These are phyloP conservation scores for Teratosphaeria nubilosa DNA, from an alignment of 2,329 filamentous ascomycete species.

Conservation along the genomic window DNA sequence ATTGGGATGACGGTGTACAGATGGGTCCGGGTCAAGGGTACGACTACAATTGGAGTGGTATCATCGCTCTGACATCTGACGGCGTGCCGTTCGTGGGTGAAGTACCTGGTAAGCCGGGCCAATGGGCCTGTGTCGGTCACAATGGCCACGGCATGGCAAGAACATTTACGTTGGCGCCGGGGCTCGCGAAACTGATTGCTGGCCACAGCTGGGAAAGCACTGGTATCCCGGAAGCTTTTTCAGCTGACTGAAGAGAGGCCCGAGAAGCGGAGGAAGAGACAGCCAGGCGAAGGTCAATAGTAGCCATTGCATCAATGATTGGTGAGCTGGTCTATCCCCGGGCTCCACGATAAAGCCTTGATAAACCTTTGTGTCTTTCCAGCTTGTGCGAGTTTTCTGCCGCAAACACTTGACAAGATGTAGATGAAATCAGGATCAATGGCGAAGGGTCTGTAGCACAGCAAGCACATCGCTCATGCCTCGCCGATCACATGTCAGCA, in stretches of 20 bases:
- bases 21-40: neutral
- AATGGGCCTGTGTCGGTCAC: neutral
- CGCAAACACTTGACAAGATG: too few relatives aligned
- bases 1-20: neutral
- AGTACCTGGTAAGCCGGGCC: neutral
- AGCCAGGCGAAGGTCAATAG: neutral
- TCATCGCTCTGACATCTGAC: neutral
- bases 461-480: too few relatives aligned
- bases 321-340: too few relatives aligned
- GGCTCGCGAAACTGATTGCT: neutral
- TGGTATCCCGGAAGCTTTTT: neutral
- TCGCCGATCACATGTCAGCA: too few relatives aligned
- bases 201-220: neutral
- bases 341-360: too few relatives aligned
- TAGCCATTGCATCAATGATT: neutral
- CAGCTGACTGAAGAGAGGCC: neutral
- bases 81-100: neutral
- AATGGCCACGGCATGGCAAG: neutral
- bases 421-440: too few relatives aligned
- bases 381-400: too few relatives aligned
- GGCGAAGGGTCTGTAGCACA: too few relatives aligned
- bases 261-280: neutral
- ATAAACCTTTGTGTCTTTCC: too few relatives aligned
- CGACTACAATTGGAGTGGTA: neutral
- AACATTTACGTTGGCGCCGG: neutral